Conservation (phyloP, 1,284 basidiomycete genomes). For the Irpex sp. region DNA sequence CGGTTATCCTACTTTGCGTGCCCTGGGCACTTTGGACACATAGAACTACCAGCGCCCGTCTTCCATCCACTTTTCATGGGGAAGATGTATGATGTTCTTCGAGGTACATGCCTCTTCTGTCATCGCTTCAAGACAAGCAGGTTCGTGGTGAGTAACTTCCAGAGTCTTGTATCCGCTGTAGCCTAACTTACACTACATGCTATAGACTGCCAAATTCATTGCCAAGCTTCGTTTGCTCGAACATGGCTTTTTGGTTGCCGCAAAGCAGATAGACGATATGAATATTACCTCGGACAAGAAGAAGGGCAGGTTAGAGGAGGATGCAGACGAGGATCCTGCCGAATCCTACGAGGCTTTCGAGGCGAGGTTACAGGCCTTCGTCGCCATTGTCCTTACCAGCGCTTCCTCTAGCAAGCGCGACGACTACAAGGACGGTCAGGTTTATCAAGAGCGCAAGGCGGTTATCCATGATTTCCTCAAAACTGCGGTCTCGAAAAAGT, state of each 20-base stretch:
- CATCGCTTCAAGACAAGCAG: conserved; percentile 87
- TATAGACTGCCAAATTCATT: conserved; percentile 76
- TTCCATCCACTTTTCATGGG: conserved; percentile 97
- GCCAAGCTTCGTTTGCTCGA: conserved; percentile 91
- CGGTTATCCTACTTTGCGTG: conserved; percentile 89
- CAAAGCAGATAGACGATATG: conserved; percentile 74
- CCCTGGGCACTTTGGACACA: conserved; percentile 99
- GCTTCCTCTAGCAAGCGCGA: conserved; percentile 68
- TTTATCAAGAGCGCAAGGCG: conserved; percentile 86
- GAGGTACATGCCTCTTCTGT: conserved; percentile 94
- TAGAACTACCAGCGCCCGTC: conserved; percentile 93
- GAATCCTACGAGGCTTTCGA: conserved; percentile 66
- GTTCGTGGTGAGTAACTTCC: conserved; percentile 57
- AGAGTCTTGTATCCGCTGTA: not conserved
- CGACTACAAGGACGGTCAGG: conserved; percentile 85
- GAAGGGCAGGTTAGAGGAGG: conserved; percentile 38
- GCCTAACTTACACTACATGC: not conserved
- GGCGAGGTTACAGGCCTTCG: conserved; percentile 70
- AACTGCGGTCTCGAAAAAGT: conserved; percentile 66
- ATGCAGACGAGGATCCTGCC: conserved; percentile 42
- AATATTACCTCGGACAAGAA: conserved; percentile 30
- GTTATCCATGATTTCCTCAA: conserved; percentile 84
- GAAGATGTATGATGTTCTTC: conserved; percentile 87
- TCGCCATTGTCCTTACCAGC: conserved; percentile 58
- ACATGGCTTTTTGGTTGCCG: conserved; percentile 83